Evolutionary conservation across 495 filamentous ascomycete genomes (phyloP).

Genomic region (Xylaria castorea): DNA sequence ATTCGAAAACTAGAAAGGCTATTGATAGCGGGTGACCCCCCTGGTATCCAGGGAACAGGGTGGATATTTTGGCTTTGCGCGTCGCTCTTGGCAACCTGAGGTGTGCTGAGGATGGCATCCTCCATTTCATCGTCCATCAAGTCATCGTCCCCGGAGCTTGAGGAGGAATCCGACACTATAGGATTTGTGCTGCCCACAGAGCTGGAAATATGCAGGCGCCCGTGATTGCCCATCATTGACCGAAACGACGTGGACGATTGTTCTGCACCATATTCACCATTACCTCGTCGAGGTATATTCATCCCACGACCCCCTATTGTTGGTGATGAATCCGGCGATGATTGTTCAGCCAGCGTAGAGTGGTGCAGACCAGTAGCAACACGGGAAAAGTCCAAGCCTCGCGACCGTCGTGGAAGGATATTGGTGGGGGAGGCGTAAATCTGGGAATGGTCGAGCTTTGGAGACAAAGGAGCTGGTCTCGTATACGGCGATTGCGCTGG

Average conservation of each 20-base stretch:
- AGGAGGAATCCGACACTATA: constrained; percentile 79
- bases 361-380: constrained; percentile 96
- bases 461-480: constrained; percentile 77
- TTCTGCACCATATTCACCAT: constrained; percentile 46
- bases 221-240: constrained; percentile 61
- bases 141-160: constrained; percentile 77
- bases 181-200: constrained; percentile 85
- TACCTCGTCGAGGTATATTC: constrained; percentile 67
- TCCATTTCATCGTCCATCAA: constrained; percentile 83
- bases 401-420: constrained; percentile 82
- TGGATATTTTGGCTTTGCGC: constrained; percentile 47
- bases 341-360: constrained; percentile 86
- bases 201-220: constrained; percentile 77
- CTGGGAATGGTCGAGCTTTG: constrained; percentile 81
- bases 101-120: constrained; percentile 74
- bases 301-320: constrained; percentile 79
- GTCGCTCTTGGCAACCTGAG: constrained; percentile 62
- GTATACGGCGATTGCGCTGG: constrained; percentile 56
- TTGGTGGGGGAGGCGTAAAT: constrained; percentile 81
- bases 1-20: constrained; percentile 81
- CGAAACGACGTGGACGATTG: constrained; percentile 51
- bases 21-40: constrained; percentile 69
- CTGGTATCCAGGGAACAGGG: constrained; percentile 60
- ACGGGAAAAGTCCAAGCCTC: constrained; percentile 90
- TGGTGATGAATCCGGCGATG: constrained; percentile 93